Percentiles rank a stretch among this genome's conserved stretches.
Conservation (phyloP, 2,329 filamentous ascomycete species). For the Cytospora schulzeri region DNA sequence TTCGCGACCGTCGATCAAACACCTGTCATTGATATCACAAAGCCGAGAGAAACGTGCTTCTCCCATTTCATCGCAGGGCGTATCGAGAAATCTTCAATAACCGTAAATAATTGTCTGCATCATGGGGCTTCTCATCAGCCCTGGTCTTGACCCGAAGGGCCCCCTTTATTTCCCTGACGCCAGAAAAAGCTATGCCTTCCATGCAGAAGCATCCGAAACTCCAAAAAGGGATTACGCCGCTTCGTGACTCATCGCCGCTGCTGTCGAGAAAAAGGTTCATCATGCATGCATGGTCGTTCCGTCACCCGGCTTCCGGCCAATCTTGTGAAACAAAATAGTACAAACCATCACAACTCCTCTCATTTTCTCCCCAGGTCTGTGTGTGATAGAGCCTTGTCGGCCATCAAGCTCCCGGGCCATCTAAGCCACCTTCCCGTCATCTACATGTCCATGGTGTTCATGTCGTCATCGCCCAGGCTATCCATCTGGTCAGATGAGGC, state of each 20-base stretch:
- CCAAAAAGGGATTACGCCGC: conserved; percentile 17
- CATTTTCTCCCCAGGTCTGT: not conserved
- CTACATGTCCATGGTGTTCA: conserved; percentile 35
- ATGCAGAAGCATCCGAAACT: conserved; percentile 17
- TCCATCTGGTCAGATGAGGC: conserved; percentile 59
- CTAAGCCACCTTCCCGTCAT: not conserved
- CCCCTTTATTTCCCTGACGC: conserved; percentile 21
- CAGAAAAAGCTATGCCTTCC: conserved; percentile 23
- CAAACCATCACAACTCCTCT: not conserved
- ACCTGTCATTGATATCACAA: not conserved
- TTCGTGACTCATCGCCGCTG: conserved; percentile 24
- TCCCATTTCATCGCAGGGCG: not conserved
- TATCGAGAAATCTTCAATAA: conserved; percentile 14
- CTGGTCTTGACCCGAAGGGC: conserved; percentile 8
- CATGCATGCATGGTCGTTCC: conserved; percentile 1
- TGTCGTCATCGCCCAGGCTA: conserved; percentile 49
- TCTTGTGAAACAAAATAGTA: not conserved
- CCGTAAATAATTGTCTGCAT: conserved; percentile 15
- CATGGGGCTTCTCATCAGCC: conserved; percentile 8
- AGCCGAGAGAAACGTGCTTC: not conserved
- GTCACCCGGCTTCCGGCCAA: not conserved
- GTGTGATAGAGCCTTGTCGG: not conserved
- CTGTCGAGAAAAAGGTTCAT: not conserved
- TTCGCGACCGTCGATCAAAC: not conserved
- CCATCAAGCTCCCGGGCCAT: not conserved